Evolutionary conservation across 78 protist genomes (phyloP).

Genomic region (Dictyostelium capitatum): DNA sequence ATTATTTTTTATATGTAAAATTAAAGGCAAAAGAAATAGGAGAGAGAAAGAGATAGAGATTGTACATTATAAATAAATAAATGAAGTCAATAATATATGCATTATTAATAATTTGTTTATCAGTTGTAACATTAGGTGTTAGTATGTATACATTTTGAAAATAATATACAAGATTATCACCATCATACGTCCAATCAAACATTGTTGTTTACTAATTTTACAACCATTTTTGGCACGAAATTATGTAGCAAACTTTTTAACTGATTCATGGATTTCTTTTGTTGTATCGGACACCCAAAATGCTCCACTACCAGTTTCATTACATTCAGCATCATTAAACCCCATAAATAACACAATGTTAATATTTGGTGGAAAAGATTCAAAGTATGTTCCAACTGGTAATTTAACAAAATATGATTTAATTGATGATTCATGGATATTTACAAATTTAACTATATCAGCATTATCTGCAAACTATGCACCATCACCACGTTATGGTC

Average conservation of each 20-base stretch:
- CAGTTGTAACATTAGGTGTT: too few relatives aligned
- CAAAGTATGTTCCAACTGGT: neutral
- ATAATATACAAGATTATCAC: neutral
- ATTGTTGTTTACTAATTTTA: too few relatives aligned
- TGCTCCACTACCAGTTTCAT: slow-evolving; percentile 44
- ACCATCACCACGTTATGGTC: slow-evolving; percentile 50
- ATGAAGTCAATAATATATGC: too few relatives aligned
- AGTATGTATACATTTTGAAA: neutral
- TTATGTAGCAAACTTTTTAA: slow-evolving; percentile 38
- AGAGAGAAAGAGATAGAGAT: too few relatives aligned
- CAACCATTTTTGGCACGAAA: too few relatives aligned
- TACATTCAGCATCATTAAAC: slow-evolving; percentile 51
- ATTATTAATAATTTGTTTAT: too few relatives aligned
- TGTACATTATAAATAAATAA: too few relatives aligned
- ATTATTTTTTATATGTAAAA: neutral
- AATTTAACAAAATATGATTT: slow-evolving; percentile 38
- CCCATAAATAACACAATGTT: slow-evolving; percentile 49
- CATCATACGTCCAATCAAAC: too few relatives aligned
- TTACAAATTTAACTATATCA: neutral
- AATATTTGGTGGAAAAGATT: slow-evolving; percentile 42
- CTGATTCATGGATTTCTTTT: slow-evolving; percentile 66
- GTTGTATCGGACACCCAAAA: neutral
- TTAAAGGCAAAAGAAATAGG: neutral
- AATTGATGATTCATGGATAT: slow-evolving; percentile 35
- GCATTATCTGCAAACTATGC: neutral